Conservation (phyloP, 73 alveolate species). For the Stentor roeselii region DNA sequence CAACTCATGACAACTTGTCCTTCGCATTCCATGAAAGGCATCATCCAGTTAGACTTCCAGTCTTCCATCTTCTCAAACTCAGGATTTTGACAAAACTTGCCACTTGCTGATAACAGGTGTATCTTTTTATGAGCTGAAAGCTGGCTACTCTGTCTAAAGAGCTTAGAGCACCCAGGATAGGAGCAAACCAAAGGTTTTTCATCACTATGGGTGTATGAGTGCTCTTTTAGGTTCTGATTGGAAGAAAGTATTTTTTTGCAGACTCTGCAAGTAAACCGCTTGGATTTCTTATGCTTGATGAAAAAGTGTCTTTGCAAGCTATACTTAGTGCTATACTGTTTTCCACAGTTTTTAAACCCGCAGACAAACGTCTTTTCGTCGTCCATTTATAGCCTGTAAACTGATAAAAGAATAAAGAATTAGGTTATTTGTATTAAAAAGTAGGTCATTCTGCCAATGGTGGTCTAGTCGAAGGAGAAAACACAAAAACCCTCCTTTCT, state of each 20-base stretch:
- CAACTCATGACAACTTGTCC: no score
- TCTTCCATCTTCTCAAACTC: no score
- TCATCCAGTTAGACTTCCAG: no score
- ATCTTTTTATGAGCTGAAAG: slow-evolving; percentile 89
- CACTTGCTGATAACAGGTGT: no score
- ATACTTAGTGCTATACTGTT: slow-evolving; percentile 42
- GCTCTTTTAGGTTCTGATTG: slow-evolving; percentile 80
- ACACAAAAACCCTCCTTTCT: no score
- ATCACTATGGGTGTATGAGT: slow-evolving; percentile 86
- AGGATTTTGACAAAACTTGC: no score
- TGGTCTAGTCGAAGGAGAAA: no score
- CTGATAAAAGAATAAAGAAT: no score
- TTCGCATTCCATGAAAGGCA: no score
- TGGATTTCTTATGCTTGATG: slow-evolving; percentile 62
- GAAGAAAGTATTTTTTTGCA: slow-evolving; percentile 82
- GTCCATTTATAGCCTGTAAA: no score
- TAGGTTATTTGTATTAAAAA: no score
- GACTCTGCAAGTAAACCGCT: slow-evolving; percentile 79
- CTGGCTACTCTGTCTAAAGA: slow-evolving; percentile 81
- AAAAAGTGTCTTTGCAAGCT: slow-evolving; percentile 45
- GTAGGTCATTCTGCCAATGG: no score
- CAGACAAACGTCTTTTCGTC: slow-evolving; percentile 14
- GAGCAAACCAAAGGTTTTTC: slow-evolving; percentile 90
- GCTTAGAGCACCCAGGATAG: slow-evolving; percentile 78
- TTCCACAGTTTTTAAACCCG: slow-evolving; percentile 35